phyloP scores from a whole-genome alignment of 495 filamentous ascomycete genomes.

The Lineolata rhizophorae region DNA sequence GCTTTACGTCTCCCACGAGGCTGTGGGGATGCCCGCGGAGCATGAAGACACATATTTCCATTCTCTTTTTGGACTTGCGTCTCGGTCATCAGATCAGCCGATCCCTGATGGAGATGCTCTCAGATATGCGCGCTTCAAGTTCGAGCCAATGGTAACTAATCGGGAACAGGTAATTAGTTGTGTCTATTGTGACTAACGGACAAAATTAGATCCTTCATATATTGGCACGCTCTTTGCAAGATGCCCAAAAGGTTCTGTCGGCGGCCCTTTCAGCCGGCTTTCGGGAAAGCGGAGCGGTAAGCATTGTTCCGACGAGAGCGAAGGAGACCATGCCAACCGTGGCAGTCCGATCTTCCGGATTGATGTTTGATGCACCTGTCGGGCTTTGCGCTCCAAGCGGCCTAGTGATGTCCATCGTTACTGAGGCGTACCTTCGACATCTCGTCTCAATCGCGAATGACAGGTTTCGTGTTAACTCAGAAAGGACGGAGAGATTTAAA shows the following conservation, averaged over 20 bases:
- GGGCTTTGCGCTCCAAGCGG: slow-evolving; percentile 26
- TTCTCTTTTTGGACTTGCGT: slow-evolving; percentile 3
- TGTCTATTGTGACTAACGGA: slow-evolving; percentile 3
- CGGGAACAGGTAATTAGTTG: slow-evolving; percentile 5
- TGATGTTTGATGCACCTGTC: slow-evolving; percentile 58
- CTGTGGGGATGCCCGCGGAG: neutral
- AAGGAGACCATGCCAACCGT: slow-evolving; percentile 36
- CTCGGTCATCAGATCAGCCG: slow-evolving; percentile 1
- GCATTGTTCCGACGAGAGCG: slow-evolving; percentile 22
- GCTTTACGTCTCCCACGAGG: slow-evolving; percentile 59
- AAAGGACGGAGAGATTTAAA: slow-evolving; percentile 36
- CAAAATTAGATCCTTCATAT: slow-evolving; percentile 68
- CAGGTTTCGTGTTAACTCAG: slow-evolving; percentile 50
- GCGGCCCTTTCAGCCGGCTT: slow-evolving; percentile 67
- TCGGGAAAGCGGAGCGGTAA: slow-evolving; percentile 62
- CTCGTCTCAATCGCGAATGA: slow-evolving; percentile 51
- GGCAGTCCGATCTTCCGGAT: slow-evolving; percentile 57
- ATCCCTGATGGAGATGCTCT: slow-evolving; percentile 4
- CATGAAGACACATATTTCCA: slow-evolving; percentile 3
- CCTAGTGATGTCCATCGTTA: slow-evolving; percentile 17
- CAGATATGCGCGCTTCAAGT: slow-evolving; percentile 64
- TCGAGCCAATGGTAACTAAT: slow-evolving; percentile 67
- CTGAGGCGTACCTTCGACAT: slow-evolving; percentile 34
- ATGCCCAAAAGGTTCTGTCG: slow-evolving; percentile 48
- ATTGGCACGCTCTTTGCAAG: slow-evolving; percentile 43